These are phyloP conservation scores for Elymus sibiricus DNA, from an alignment of 176 grass and related monocot species.

Conservation along the genomic window DNA sequence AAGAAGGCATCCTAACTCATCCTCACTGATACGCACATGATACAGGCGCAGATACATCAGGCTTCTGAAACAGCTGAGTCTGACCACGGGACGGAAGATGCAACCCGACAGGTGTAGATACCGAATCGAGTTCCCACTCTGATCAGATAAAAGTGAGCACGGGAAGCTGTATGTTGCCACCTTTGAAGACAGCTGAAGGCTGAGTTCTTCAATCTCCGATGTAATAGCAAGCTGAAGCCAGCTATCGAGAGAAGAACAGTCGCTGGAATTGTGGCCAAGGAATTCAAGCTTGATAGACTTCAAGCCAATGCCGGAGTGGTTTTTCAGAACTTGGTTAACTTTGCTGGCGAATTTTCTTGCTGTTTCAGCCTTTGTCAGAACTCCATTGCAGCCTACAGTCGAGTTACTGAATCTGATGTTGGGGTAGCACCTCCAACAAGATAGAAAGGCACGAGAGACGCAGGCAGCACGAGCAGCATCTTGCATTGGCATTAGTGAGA, in stretches of 20 bases:
- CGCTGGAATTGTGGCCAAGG: background rate
- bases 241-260: background rate
- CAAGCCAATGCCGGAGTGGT: background rate
- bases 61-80: background rate
- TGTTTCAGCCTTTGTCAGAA: background rate
- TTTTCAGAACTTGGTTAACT: background rate
- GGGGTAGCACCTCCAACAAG: background rate
- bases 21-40: background rate
- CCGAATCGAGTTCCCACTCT: background rate
- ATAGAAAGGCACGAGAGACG: background rate
- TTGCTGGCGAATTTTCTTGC: background rate
- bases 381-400: background rate
- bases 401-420: background rate
- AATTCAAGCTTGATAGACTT: background rate
- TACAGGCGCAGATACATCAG: background rate
- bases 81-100: background rate
- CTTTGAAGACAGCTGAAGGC: background rate
- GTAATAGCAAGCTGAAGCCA: conserved; percentile 7
- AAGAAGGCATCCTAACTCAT: background rate
- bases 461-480: conserved; percentile 11
- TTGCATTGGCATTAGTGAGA: background rate
- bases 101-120: background rate
- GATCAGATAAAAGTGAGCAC: background rate
- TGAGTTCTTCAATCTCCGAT: background rate
- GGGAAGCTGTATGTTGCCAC: background rate